Evolutionary conservation across 495 filamentous ascomycete genomes (phyloP), one percentile per base, ranked within the genome.

Genomic region (Astrothelium macrocarpum): DNA sequence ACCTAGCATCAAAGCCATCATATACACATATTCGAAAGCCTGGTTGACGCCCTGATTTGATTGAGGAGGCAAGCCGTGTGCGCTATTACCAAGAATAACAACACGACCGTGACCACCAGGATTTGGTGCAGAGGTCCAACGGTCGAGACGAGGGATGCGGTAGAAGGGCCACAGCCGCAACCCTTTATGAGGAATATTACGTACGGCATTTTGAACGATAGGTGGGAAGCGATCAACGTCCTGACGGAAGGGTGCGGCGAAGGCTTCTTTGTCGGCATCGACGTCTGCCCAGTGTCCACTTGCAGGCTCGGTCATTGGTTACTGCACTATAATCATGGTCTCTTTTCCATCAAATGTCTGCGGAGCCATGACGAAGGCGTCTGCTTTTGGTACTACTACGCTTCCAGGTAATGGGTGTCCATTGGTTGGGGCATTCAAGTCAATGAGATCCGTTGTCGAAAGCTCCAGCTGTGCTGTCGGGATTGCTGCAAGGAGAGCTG

Each of bases 1-100:
- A 42, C 36, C 36, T 10, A 70, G 45, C 45, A 68, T n/a, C n/a
- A 45, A n/a, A 9, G 59, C 60, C 14, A 66, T 34, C 26, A 59
- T 62, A 32, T 53, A 56, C 14, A 25, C 39, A 58, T 66, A 59
- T 32, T 66, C 64, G 31, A 66, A 58, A 1, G 61, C 60, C 43
- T 66, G 64, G 29, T 36, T 63, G 3, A 60, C 64, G 28, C 64
- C 64, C 45, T 66, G 60, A 23, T 43, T 59, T 9, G 64, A 42
- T 11, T 29, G 29, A 3, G 60, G 64, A 49, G 64, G 64, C 1
- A 63, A 18, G 1, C 59, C 64, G 28, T 66, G 60, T 25, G 64
- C 64, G 2, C 59, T 60, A 32, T 66, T 59, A 25, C 64, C 60
- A 18, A 66, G 29, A 39, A 66, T 62, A 20, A 62, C 42, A 25